phyloP scores from a whole-genome alignment of 2,329 filamentous ascomycete species.

The Pseudocercospora fijiensis region DNA sequence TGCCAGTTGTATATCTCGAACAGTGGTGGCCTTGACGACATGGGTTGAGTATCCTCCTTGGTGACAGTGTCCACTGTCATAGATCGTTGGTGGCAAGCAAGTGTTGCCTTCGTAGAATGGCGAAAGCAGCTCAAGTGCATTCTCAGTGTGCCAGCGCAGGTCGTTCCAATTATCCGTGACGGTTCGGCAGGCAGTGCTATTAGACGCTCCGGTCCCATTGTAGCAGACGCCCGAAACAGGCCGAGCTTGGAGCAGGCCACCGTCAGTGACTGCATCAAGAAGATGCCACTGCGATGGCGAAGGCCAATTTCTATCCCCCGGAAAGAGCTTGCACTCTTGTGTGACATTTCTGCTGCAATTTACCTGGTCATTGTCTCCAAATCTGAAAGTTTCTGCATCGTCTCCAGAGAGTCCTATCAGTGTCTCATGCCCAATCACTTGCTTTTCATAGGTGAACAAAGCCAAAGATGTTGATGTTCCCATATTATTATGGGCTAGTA shows the following conservation, averaged over 20 bases:
- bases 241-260: not conserved
- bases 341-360: not conserved
- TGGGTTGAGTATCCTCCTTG: not conserved
- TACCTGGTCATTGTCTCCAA: too few relatives aligned
- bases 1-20: conserved; percentile 25
- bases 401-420: not conserved
- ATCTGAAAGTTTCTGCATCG: not conserved
- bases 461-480: not conserved
- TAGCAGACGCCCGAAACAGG: not conserved
- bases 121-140: conserved; percentile 1
- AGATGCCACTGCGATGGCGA: not conserved
- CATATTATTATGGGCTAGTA: not conserved
- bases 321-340: not conserved
- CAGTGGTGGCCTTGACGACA: not conserved
- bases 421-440: not conserved
- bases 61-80: not conserved
- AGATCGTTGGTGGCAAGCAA: conserved; percentile 2
- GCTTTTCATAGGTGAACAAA: not conserved
- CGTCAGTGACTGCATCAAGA: not conserved
- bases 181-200: not conserved
- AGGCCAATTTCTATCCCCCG: not conserved
- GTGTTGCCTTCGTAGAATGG: not conserved
- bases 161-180: not conserved
- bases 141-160: not conserved
- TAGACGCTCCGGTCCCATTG: not conserved